A percentile compares a stretch with the other conserved stretches of the same genome.
phyloP scores from a whole-genome alignment of 495 filamentous ascomycete species.

The Neurospora cerealis region DNA sequence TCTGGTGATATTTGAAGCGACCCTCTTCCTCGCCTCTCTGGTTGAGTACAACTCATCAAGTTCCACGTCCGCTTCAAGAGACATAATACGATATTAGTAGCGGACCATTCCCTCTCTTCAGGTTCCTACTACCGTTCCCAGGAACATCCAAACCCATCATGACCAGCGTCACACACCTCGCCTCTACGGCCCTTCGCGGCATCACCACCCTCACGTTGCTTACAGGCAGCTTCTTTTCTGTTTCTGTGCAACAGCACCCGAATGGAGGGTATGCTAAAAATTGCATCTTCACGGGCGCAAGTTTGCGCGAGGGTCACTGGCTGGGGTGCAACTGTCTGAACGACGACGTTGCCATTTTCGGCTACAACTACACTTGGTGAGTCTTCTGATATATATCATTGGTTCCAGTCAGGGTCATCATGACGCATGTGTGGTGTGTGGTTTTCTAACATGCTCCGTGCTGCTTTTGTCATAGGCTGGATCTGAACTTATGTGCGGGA shows the following conservation, averaged over 20 bases:
- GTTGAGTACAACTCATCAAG: not conserved
- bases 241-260: not conserved
- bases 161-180: not conserved
- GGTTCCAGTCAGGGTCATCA: not conserved
- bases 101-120: not conserved
- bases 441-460: not conserved
- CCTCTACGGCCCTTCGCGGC: not conserved
- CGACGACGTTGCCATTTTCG: slow-evolving; percentile 4
- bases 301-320: slow-evolving; percentile 9
- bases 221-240: not conserved
- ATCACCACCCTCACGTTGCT: not conserved
- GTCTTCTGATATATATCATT: not conserved
- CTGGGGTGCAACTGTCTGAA: slow-evolving; percentile 11
- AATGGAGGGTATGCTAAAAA: slow-evolving; percentile 3
- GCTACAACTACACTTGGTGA: slow-evolving; percentile 17
- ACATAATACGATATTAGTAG: not conserved
- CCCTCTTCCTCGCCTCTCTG: not conserved
- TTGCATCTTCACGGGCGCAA: slow-evolving; percentile 8
- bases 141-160: not conserved
- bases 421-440: not conserved
- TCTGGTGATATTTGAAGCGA: not conserved
- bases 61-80: not conserved
- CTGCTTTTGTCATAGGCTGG: slow-evolving; percentile 4
- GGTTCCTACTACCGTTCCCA: not conserved
- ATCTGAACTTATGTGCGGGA: slow-evolving; percentile 13